These are phyloP conservation scores for Phytopythium cucurbitacearum DNA, from an alignment of 352 stramenopile species.

Conservation along the genomic window DNA sequence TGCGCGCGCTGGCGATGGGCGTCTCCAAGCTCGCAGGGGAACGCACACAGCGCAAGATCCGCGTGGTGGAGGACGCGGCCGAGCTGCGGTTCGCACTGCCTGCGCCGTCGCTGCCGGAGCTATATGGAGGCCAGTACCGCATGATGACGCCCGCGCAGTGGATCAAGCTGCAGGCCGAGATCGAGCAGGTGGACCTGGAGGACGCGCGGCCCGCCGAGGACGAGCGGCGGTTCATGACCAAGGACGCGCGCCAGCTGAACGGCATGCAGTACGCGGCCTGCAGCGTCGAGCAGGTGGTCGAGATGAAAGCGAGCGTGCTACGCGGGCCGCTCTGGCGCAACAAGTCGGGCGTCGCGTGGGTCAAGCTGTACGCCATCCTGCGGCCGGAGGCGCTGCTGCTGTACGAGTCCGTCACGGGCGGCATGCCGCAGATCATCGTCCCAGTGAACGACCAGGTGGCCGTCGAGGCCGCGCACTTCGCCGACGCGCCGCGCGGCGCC, in stretches of 20 bases:
- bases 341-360: constrained; percentile 66
- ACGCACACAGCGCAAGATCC: constrained; percentile 44
- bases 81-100: constrained; percentile 50
- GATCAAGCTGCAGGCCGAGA: constrained; percentile 67
- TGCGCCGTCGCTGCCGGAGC: constrained; percentile 40
- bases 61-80: constrained; percentile 32
- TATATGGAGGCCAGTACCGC: constrained; percentile 56
- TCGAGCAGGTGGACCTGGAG: constrained; percentile 63
- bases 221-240: constrained; percentile 46
- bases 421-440: constrained; percentile 71
- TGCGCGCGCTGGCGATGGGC: constrained; percentile 47
- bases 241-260: constrained; percentile 53
- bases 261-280: constrained; percentile 81
- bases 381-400: constrained; percentile 66
- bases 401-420: constrained; percentile 52
- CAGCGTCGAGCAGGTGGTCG: constrained; percentile 52
- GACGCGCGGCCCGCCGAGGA: constrained; percentile 27
- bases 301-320: constrained; percentile 69
- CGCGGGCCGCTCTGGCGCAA: constrained; percentile 62
- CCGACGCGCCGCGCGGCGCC: constrained; percentile 39
- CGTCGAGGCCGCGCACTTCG: constrained; percentile 40
- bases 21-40: constrained; percentile 44
- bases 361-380: constrained; percentile 64
- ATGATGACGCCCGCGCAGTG: constrained; percentile 48
- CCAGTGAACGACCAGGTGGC: constrained; percentile 59